Evolutionary conservation across 495 filamentous ascomycete genomes (phyloP).

Genomic region (Tuber brumale): DNA sequence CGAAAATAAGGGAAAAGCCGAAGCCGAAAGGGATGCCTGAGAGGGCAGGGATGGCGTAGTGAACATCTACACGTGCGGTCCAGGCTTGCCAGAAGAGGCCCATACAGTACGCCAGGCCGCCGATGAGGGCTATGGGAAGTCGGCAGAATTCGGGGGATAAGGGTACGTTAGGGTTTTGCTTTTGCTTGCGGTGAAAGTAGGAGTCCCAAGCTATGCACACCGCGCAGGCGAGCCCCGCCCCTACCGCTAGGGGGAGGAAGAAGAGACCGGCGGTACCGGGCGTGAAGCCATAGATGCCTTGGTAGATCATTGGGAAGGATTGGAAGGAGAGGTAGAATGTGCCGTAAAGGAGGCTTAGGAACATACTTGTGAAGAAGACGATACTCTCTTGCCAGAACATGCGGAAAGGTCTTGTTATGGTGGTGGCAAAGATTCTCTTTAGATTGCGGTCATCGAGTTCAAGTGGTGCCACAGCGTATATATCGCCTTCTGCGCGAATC

Average conservation of each 20-base stretch:
- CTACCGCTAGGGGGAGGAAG: slow-evolving; percentile 49
- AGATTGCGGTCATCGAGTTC: slow-evolving; percentile 46
- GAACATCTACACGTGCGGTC: slow-evolving; percentile 52
- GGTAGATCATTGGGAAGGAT: slow-evolving; percentile 60
- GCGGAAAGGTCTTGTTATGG: slow-evolving; percentile 49
- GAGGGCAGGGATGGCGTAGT: slow-evolving; percentile 59
- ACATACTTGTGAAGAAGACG: slow-evolving; percentile 60
- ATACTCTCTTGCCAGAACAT: slow-evolving; percentile 58
- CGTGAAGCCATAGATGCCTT: slow-evolving; percentile 48
- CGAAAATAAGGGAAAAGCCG: slow-evolving; percentile 62
- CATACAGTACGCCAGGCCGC: slow-evolving; percentile 56
- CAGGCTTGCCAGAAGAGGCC: slow-evolving; percentile 69
- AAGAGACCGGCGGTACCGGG: slow-evolving; percentile 47
- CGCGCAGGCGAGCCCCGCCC: slow-evolving; percentile 47
- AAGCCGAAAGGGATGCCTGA: slow-evolving; percentile 63
- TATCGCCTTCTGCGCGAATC: slow-evolving; percentile 48
- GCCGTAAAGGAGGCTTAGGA: slow-evolving; percentile 61
- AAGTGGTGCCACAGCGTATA: slow-evolving; percentile 43
- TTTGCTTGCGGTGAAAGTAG: slow-evolving; percentile 46
- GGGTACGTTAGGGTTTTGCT: neutral
- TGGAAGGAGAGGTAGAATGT: slow-evolving; percentile 74
- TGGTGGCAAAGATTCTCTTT: slow-evolving; percentile 41
- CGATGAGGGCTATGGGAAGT: slow-evolving; percentile 60
- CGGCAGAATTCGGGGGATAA: slow-evolving; percentile 55
- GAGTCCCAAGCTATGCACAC: slow-evolving; percentile 53